Evolutionary conservation across 495 filamentous ascomycete genomes (phyloP).

Genomic region (Cairneyella variabilis): DNA sequence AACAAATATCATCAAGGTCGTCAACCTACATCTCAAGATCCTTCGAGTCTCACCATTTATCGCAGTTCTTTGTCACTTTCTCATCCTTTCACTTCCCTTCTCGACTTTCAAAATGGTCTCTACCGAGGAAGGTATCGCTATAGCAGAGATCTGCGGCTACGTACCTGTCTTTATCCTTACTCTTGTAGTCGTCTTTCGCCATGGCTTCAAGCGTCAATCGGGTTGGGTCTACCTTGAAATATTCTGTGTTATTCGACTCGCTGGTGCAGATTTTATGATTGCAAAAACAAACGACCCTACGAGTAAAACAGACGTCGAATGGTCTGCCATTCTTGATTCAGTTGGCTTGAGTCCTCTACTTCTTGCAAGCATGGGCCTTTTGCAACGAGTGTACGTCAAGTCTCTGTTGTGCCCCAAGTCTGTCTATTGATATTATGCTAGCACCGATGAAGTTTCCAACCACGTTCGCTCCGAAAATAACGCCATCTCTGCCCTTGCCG

Average conservation of each 20-base stretch:
- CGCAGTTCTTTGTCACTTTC: no score
- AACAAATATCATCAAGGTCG: no score
- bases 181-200: constrained; percentile 14
- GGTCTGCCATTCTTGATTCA: constrained; percentile 16
- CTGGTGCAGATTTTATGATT: constrained; percentile 21
- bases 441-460: constrained; percentile 18
- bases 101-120: constrained; percentile 15
- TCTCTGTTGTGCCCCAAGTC: no score
- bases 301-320: constrained; percentile 19
- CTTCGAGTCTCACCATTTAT: no score
- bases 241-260: constrained; percentile 17
- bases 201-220: constrained; percentile 19
- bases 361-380: constrained; percentile 23
- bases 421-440: no score
- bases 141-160: constrained; percentile 19
- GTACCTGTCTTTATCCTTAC: constrained; percentile 24
- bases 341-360: constrained; percentile 25
- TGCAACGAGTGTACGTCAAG: constrained; percentile 23
- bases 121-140: constrained; percentile 10
- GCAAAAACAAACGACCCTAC: constrained; percentile 5
- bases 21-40: no score
- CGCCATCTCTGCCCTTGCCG: background rate
- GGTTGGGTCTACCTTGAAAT: constrained; percentile 25
- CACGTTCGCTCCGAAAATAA: constrained; percentile 9
- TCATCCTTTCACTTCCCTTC: no score